phyloP scores from a whole-genome alignment of 2,329 filamentous ascomycete species.

The Zymoseptoria brevis region DNA sequence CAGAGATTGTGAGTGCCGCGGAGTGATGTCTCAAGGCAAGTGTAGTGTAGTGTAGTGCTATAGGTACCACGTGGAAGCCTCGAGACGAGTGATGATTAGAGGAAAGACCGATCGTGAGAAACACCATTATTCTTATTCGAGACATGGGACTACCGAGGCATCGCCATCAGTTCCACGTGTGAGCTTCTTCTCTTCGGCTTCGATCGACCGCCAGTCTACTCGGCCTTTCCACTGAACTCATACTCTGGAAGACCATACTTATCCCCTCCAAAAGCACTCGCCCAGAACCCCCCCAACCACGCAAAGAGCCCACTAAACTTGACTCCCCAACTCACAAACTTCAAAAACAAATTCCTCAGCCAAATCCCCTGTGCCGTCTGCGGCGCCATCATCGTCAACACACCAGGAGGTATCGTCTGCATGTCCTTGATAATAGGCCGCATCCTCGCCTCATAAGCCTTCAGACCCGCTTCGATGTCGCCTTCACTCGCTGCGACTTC shows the following conservation, averaged over 20 bases:
- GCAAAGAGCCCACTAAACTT: neutral
- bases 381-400: constrained; percentile 36
- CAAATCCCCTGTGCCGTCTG: constrained; percentile 41
- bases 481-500: constrained; percentile 29
- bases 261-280: neutral
- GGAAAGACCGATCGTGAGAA: neutral
- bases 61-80: neutral
- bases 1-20: too few relatives aligned
- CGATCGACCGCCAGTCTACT: neutral
- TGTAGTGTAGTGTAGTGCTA: neutral
- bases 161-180: too few relatives aligned
- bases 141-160: too few relatives aligned
- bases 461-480: constrained; percentile 32
- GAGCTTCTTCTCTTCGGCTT: too few relatives aligned
- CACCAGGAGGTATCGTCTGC: constrained; percentile 28
- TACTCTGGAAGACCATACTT: neutral
- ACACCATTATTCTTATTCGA: too few relatives aligned
- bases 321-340: neutral
- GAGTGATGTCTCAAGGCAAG: too few relatives aligned
- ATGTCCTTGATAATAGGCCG: constrained; percentile 38
- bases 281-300: constrained; percentile 1
- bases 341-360: constrained; percentile 33
- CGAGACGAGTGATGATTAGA: neutral
- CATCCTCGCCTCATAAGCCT: constrained; percentile 39
- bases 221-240: neutral